Conservation (phyloP, 768 basidiomycete genomes). For the Phaeotremella fagi region DNA sequence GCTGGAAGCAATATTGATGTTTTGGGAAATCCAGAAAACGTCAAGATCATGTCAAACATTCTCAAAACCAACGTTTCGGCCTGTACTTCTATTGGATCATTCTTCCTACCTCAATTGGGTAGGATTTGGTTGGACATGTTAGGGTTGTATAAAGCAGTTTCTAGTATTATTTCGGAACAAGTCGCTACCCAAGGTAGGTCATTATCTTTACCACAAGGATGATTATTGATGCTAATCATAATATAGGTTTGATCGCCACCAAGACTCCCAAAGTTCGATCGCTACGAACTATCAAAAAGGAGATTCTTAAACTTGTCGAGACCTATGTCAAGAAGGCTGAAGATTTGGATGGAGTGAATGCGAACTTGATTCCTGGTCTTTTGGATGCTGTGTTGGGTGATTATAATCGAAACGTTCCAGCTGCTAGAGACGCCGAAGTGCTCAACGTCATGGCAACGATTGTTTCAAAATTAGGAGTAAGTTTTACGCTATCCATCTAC, state of each 20-base stretch:
- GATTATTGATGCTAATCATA: not conserved
- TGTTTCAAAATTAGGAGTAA: constrained; percentile 76
- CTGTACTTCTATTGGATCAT: constrained; percentile 91
- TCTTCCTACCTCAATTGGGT: constrained; percentile 95
- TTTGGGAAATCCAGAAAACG: constrained; percentile 80
- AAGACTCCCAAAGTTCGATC: constrained; percentile 95
- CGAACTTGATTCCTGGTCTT: constrained; percentile 85
- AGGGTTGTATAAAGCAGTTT: constrained; percentile 94
- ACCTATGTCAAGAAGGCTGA: constrained; percentile 97
- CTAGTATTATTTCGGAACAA: constrained; percentile 89
- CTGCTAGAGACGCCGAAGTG: constrained; percentile 92
- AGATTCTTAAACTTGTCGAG: constrained; percentile 94
- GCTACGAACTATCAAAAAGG: constrained; percentile 94
- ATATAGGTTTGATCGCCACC: constrained; percentile 76
- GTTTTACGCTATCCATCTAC: constrained; percentile 40
- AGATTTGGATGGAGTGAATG: constrained; percentile 87
- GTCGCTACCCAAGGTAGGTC: constrained; percentile 71
- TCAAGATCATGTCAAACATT: constrained; percentile 93
- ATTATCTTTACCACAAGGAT: not conserved
- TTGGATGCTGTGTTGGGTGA: constrained; percentile 97
- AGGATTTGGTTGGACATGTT: constrained; percentile 97
- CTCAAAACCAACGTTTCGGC: constrained; percentile 98
- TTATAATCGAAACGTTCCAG: constrained; percentile 88
- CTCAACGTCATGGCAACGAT: constrained; percentile 96
- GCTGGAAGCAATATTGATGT: constrained; percentile 90